Conservation (phyloP, 148 eudicot species). For the Heliamphora exappendiculata region DNA sequence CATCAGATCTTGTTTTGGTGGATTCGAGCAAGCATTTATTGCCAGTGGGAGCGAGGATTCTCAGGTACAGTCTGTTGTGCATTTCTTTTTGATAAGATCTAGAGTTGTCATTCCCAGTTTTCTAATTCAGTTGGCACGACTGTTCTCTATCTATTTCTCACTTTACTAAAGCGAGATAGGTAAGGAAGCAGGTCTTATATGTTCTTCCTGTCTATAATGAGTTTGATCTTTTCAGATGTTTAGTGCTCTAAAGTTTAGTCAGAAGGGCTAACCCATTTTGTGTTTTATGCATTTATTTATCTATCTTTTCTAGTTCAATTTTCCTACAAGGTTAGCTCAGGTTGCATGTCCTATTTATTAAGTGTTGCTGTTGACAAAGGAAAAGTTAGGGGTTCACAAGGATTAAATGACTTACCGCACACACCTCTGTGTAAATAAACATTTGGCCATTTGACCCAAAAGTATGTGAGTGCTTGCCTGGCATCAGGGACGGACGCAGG, state of each 20-base stretch:
- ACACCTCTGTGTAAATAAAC: no score
- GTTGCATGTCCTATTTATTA: background rate
- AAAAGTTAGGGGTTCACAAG: background rate
- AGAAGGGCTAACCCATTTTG: background rate
- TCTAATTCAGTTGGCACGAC: background rate
- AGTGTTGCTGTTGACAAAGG: background rate
- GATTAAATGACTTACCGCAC: no score
- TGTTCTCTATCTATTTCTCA: background rate
- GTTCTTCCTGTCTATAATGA: background rate
- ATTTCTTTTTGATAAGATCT: background rate
- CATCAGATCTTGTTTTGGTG: slow-evolving; percentile 87
- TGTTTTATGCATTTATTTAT: background rate
- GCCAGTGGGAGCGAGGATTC: slow-evolving; percentile 98
- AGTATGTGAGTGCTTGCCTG: no score
- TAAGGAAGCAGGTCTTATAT: background rate
- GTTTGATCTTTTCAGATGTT: slow-evolving; percentile 1
- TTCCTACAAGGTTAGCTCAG: background rate
- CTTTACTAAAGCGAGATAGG: background rate
- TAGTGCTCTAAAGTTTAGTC: background rate
- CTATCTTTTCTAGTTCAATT: background rate
- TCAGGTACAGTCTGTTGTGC: slow-evolving; percentile 43
- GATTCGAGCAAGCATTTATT: slow-evolving; percentile 76
- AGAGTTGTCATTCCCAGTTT: background rate
- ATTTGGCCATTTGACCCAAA: no score
- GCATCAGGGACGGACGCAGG: no score